Evolutionary conservation across 1,284 basidiomycete genomes (phyloP).

Genomic region (Ceratobasidium sp.): DNA sequence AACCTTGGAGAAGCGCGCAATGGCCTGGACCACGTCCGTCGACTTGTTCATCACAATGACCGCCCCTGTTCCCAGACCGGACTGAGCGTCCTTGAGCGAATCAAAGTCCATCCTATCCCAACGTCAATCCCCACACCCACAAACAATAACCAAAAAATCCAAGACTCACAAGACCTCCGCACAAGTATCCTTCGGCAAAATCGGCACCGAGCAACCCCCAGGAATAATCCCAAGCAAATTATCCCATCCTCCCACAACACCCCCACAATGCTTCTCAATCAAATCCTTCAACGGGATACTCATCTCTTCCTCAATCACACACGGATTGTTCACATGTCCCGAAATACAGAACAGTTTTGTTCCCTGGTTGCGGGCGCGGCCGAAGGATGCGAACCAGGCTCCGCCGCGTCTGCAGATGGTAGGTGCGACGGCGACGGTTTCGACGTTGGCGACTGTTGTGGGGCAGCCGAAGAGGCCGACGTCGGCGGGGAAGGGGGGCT

Average conservation of each 20-base stretch:
- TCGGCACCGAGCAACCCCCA: slow-evolving; percentile 96
- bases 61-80: slow-evolving; percentile 96
- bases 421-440: slow-evolving; percentile 97
- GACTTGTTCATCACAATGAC: slow-evolving; percentile 99
- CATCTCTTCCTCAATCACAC: slow-evolving; percentile 99
- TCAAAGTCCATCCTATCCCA: slow-evolving; percentile 93
- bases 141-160: slow-evolving; percentile 40
- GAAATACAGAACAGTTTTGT: slow-evolving; percentile 97
- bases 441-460: slow-evolving; percentile 97
- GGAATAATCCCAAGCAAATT: slow-evolving; percentile 96
- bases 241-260: slow-evolving; percentile 95
- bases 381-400: slow-evolving; percentile 95
- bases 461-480: slow-evolving; percentile 98
- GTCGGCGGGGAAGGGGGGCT: slow-evolving; percentile 99
- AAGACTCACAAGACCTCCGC: slow-evolving; percentile 83
- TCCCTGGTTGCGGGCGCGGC: slow-evolving; percentile 92
- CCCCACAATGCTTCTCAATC: slow-evolving; percentile 97
- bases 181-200: slow-evolving; percentile 86
- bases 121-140: neutral
- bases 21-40: slow-evolving; percentile 93
- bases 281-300: slow-evolving; percentile 95
- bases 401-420: slow-evolving; percentile 94
- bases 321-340: slow-evolving; percentile 98
- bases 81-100: slow-evolving; percentile 94
- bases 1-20: slow-evolving; percentile 91